phyloP scores from a whole-genome alignment of 768 basidiomycete species.

The Rhizopogon vesiculosus region DNA sequence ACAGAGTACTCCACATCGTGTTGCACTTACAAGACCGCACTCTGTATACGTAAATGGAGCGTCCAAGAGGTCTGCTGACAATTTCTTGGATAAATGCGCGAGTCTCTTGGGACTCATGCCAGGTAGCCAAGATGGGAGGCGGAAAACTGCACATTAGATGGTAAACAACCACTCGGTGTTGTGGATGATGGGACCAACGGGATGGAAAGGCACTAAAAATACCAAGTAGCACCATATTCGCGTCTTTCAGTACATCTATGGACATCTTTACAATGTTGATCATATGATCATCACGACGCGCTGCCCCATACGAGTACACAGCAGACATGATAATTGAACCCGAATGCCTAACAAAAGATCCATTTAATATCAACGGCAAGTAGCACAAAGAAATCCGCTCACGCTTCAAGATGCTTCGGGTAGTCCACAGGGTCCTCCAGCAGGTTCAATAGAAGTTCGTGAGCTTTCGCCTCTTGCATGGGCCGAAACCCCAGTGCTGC shows the following conservation, averaged over 20 bases:
- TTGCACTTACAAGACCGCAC: neutral
- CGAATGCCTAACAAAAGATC: neutral
- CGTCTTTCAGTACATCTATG: neutral
- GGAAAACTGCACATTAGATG: neutral
- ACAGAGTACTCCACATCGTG: neutral
- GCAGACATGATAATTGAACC: slow-evolving; percentile 4
- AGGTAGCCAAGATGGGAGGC: slow-evolving; percentile 6
- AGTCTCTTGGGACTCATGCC: neutral
- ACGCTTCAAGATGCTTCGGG: neutral
- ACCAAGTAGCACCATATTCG: slow-evolving; percentile 1
- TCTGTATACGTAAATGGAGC: neutral
- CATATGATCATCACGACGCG: neutral
- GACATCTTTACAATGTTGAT: neutral
- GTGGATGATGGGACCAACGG: neutral
- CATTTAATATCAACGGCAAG: neutral
- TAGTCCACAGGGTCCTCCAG: neutral
- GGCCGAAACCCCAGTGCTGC: neutral
- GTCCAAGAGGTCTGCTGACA: neutral
- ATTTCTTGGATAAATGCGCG: neutral
- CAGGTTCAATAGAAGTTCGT: neutral
- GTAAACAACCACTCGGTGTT: neutral
- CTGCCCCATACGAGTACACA: neutral
- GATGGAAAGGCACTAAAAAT: slow-evolving; percentile 3
- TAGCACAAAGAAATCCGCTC: neutral
- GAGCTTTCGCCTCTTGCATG: neutral